These are phyloP conservation scores for Leucocoprinus sp. DNA, from an alignment of 768 basidiomycete species.

Conservation along the genomic window DNA sequence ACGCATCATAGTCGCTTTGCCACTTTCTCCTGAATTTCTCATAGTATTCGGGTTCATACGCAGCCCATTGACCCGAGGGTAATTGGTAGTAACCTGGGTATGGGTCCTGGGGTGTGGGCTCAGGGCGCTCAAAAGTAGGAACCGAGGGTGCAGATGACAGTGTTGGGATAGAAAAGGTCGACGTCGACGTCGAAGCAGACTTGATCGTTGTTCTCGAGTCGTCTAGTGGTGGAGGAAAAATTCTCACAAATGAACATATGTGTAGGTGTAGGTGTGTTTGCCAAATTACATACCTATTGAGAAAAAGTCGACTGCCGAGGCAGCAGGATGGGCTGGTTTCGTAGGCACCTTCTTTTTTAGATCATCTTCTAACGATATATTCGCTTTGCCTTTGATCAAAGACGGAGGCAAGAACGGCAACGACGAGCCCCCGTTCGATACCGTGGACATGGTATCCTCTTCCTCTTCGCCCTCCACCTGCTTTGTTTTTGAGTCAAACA, in stretches of 20 bases:
- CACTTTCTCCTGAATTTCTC: constrained; percentile 61
- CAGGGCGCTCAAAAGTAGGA: constrained; percentile 61
- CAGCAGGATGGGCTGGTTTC: constrained; percentile 13
- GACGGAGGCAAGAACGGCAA: constrained; percentile 52
- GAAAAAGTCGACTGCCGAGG: constrained; percentile 56
- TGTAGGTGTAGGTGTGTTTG: too few relatives aligned
- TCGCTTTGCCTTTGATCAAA: constrained; percentile 49
- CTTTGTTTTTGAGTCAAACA: constrained; percentile 34
- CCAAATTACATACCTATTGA: constrained; percentile 41
- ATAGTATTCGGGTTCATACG: constrained; percentile 66
- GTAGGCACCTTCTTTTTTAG: constrained; percentile 7
- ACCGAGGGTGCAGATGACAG: constrained; percentile 64
- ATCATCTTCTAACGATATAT: constrained; percentile 45
- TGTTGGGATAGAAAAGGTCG: constrained; percentile 21
- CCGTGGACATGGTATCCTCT: constrained; percentile 6
- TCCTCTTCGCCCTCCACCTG: constrained; percentile 20
- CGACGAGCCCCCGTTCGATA: constrained; percentile 14
- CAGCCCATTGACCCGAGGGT: constrained; percentile 74
- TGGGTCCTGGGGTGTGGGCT: constrained; percentile 64
- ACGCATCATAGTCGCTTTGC: constrained; percentile 63
- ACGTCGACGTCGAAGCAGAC: constrained; percentile 17
- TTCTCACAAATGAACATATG: too few relatives aligned
- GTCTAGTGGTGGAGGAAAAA: not conserved
- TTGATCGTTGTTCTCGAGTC: constrained; percentile 12
- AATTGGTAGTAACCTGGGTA: constrained; percentile 86